Evolutionary conservation across 345 rosid genomes (phyloP).

Genomic region (Euphorbia lathyris): DNA sequence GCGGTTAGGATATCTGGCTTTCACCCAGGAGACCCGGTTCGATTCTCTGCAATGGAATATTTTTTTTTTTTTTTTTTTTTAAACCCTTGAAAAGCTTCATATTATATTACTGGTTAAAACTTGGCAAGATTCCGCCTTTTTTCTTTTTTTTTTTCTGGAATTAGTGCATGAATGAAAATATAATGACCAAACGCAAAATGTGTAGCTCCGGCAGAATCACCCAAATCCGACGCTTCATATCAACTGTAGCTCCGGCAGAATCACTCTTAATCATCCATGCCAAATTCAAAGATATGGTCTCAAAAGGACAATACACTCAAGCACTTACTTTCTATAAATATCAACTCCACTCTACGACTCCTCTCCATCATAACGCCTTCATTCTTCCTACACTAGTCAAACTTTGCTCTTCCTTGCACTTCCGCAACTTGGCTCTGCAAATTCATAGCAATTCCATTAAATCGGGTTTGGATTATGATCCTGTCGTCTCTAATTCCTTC

Average conservation of each 20-base stretch:
- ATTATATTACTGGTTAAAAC: no score
- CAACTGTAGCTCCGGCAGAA: not conserved
- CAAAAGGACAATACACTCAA: constrained; percentile 28
- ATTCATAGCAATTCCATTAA: constrained; percentile 42
- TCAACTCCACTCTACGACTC: constrained; percentile 24
- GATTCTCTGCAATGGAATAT: constrained; percentile 84
- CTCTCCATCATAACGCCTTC: constrained; percentile 25
- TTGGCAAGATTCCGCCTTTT: no score
- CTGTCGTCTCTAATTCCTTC: constrained; percentile 46
- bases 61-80: no score
- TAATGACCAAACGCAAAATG: not conserved
- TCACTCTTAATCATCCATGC: constrained; percentile 7
- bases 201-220: no score
- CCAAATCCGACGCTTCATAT: constrained; percentile 7
- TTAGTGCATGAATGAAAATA: not conserved
- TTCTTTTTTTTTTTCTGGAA: no score
- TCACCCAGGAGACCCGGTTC: constrained; percentile 98
- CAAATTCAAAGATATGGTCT: constrained; percentile 36
- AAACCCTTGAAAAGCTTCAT: no score
- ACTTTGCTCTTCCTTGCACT: constrained; percentile 34
- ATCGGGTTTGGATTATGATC: constrained; percentile 38
- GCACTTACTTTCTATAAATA: constrained; percentile 30
- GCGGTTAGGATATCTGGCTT: constrained; percentile 96
- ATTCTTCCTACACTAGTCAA: constrained; percentile 50
- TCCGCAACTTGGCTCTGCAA: constrained; percentile 32